These are phyloP conservation scores for Gossypium armourianum DNA, from an alignment of 441 rosid species.

Conservation along the genomic window DNA sequence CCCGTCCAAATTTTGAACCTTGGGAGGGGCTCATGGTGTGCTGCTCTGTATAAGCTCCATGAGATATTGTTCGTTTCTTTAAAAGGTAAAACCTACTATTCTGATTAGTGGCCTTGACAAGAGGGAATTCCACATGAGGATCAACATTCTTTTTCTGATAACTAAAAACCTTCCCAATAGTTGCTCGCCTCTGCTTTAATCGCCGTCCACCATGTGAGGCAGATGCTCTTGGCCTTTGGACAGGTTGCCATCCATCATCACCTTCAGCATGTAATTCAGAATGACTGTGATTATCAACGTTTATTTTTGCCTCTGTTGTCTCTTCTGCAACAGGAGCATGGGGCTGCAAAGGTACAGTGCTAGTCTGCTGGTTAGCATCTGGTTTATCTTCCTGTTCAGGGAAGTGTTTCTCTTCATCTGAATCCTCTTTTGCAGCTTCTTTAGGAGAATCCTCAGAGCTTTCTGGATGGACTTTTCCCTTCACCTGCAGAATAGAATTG, in stretches of 20 bases:
- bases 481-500: constrained; percentile 33
- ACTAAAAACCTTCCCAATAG: constrained; percentile 55
- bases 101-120: constrained; percentile 42
- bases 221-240: constrained; percentile 80
- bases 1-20: constrained; percentile 67
- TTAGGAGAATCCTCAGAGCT: constrained; percentile 29
- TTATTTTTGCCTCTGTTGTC: constrained; percentile 25
- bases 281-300: constrained; percentile 26
- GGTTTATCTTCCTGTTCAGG: constrained; percentile 26
- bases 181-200: constrained; percentile 75
- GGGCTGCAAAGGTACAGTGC: constrained; percentile 26
- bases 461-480: constrained; percentile 33
- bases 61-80: constrained; percentile 56
- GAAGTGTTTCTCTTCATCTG: constrained; percentile 41
- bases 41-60: constrained; percentile 59
- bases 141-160: constrained; percentile 66
- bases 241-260: constrained; percentile 96
- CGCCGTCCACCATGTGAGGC: constrained; percentile 64
- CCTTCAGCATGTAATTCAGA: constrained; percentile 54
- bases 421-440: constrained; percentile 41
- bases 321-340: constrained; percentile 34
- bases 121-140: constrained; percentile 41
- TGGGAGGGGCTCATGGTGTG: constrained; percentile 39
- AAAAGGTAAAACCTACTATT: constrained; percentile 54
- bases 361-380: constrained; percentile 31